phyloP scores from a whole-genome alignment of 2,329 filamentous ascomycete genomes.

The Xylariaceae sp. region DNA sequence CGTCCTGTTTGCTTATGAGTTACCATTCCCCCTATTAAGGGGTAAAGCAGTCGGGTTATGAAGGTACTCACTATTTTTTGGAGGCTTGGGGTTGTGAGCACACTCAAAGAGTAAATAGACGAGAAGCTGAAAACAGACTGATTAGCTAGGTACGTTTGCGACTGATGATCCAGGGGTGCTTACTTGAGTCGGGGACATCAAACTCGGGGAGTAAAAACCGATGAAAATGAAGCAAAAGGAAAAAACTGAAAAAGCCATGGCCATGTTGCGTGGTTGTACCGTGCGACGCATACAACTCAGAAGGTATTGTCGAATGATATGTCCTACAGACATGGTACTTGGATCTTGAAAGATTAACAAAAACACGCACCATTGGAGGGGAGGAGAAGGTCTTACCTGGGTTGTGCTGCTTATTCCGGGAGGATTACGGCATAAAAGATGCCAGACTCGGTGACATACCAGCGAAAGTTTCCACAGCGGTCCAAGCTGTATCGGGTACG shows the following conservation, averaged over 20 bases:
- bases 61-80: too few species aligned
- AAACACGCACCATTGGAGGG: not conserved
- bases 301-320: not conserved
- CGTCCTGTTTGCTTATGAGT: too few species aligned
- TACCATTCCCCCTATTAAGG: too few species aligned
- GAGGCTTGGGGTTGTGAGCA: too few species aligned
- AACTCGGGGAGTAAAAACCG: not conserved
- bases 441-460: constrained; percentile 54
- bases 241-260: not conserved
- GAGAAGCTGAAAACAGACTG: too few species aligned
- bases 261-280: not conserved
- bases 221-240: not conserved
- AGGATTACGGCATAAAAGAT: constrained; percentile 57
- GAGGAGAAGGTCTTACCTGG: constrained; percentile 14
- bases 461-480: constrained; percentile 49
- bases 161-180: not conserved
- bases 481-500: constrained; percentile 57
- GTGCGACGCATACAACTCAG: not conserved
- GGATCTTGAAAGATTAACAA: not conserved
- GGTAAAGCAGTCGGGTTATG: too few species aligned
- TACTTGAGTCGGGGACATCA: not conserved
- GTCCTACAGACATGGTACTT: not conserved
- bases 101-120: too few species aligned
- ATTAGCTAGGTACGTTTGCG: too few species aligned
- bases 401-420: constrained; percentile 29